Percentiles rank a stretch among this genome's conserved stretches.
Evolutionary conservation across 1,284 basidiomycete species (phyloP).

Genomic region (Moesziomyces parantarcticus): DNA sequence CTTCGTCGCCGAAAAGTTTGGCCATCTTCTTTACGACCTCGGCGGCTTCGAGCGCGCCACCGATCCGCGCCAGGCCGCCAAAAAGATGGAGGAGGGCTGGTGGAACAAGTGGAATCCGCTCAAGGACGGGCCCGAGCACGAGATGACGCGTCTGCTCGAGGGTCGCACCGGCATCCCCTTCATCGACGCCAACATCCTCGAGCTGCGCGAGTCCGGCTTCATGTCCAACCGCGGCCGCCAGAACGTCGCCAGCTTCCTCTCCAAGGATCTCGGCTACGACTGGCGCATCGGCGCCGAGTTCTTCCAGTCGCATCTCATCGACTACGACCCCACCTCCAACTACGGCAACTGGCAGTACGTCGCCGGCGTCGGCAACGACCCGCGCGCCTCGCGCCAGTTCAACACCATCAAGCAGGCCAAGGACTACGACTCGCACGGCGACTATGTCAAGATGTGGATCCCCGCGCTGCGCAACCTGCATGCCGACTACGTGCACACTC

Average conservation of each 20-base stretch:
- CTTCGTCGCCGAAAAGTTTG: conserved; percentile 69
- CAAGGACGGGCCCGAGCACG: conserved; percentile 50
- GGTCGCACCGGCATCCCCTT: conserved; percentile 73
- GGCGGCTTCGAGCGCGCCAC: conserved; percentile 70
- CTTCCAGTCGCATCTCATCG: conserved; percentile 70
- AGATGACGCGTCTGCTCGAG: conserved; percentile 70
- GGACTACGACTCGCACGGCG: conserved; percentile 72
- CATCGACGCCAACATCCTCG: conserved; percentile 73
- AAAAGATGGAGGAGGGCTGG: conserved; percentile 66
- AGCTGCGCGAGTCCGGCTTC: conserved; percentile 70
- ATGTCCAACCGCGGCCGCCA: conserved; percentile 71
- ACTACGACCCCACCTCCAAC: conserved; percentile 62
- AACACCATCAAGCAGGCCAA: conserved; percentile 74
- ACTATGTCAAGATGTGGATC: conserved; percentile 72
- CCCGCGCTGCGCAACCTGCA: conserved; percentile 70
- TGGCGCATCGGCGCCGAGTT: conserved; percentile 74
- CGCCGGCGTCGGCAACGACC: conserved; percentile 74
- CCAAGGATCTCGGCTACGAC: conserved; percentile 71
- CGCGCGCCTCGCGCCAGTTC: conserved; percentile 72
- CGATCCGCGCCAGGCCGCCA: conserved; percentile 68
- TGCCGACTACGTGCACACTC: conserved; percentile 62
- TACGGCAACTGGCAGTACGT: conserved; percentile 67
- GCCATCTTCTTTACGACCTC: conserved; percentile 69
- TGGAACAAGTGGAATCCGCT: conserved; percentile 59
- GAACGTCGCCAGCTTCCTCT: conserved; percentile 73